These are phyloP conservation scores for Thielaviopsis punctulata DNA, from an alignment of 2,329 filamentous ascomycete genomes.

Conservation along the genomic window DNA sequence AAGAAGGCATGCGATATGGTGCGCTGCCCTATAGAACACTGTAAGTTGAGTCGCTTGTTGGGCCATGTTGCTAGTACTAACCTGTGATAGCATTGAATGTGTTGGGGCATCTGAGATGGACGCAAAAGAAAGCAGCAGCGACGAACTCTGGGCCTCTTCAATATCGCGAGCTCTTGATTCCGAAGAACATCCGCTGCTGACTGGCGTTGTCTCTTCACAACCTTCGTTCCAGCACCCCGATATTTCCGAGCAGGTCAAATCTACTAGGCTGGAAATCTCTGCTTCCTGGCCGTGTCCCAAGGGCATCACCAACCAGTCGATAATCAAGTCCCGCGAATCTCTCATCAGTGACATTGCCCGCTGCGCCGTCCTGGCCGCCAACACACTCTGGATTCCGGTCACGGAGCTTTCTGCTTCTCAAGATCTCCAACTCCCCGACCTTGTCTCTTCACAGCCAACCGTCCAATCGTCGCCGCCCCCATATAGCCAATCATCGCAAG, in stretches of 20 bases:
- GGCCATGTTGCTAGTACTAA: background rate
- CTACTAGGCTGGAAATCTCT: background rate
- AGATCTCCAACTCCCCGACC: background rate
- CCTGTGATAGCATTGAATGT: slow-evolving; percentile 3
- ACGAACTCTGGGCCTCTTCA: slow-evolving; percentile 1
- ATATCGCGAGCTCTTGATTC: background rate
- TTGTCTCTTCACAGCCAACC: background rate
- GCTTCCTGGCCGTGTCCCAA: background rate
- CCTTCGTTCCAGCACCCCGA: background rate
- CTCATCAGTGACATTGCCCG: background rate
- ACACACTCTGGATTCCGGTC: background rate
- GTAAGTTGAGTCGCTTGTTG: slow-evolving; percentile 1
- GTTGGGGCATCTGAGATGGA: background rate
- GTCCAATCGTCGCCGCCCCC: background rate
- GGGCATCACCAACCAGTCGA: background rate
- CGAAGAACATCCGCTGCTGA: background rate
- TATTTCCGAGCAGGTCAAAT: background rate
- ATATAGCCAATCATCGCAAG: background rate
- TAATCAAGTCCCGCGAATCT: background rate
- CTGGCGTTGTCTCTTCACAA: background rate
- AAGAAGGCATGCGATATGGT: background rate
- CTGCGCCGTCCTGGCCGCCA: background rate
- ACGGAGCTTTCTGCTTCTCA: background rate
- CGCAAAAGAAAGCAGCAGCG: background rate
- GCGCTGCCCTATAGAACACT: slow-evolving; percentile 4